Evolutionary conservation across 2,329 filamentous ascomycete species (phyloP).

Genomic region (Atkinsonella texensis): DNA sequence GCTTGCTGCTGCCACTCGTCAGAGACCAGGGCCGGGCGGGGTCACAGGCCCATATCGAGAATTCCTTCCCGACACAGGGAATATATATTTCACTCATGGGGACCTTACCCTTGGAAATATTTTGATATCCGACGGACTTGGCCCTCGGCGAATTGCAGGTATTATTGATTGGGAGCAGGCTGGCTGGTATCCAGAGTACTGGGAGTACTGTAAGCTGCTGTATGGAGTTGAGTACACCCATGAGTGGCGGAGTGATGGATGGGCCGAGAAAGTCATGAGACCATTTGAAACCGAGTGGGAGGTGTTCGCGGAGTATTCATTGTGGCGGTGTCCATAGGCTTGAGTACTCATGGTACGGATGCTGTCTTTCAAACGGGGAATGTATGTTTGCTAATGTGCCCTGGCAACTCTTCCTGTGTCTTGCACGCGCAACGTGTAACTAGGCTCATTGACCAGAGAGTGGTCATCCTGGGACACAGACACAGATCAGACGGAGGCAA

Average conservation of each 20-base stretch:
- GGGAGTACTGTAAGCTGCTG: conserved; percentile 17
- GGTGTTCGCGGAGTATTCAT: conserved; percentile 8
- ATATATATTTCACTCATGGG: conserved; percentile 14
- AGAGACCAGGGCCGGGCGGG: conserved; percentile 6
- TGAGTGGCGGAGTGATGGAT: conserved; percentile 11
- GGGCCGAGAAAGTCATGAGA: conserved; percentile 11
- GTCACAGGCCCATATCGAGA: conserved; percentile 1
- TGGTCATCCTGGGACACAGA: background rate
- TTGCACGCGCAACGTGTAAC: background rate
- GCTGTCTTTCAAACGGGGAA: background rate
- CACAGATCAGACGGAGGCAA: too few species aligned
- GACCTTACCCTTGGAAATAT: conserved; percentile 14
- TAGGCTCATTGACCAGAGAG: background rate
- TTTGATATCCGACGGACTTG: conserved; percentile 7
- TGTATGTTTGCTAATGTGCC: background rate
- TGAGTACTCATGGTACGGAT: background rate
- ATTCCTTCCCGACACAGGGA: conserved; percentile 10
- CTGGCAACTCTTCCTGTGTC: background rate
- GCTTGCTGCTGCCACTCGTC: conserved; percentile 11
- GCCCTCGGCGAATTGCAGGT: conserved; percentile 5
- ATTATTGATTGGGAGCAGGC: conserved; percentile 17
- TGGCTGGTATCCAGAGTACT: conserved; percentile 20
- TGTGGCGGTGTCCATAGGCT: conserved; percentile 9
- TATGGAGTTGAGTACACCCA: conserved; percentile 9
- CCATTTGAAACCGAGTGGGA: conserved; percentile 7